phyloP scores from a whole-genome alignment of 371 early-diverging fungal genomes.

The Cladochytrium tenue region DNA sequence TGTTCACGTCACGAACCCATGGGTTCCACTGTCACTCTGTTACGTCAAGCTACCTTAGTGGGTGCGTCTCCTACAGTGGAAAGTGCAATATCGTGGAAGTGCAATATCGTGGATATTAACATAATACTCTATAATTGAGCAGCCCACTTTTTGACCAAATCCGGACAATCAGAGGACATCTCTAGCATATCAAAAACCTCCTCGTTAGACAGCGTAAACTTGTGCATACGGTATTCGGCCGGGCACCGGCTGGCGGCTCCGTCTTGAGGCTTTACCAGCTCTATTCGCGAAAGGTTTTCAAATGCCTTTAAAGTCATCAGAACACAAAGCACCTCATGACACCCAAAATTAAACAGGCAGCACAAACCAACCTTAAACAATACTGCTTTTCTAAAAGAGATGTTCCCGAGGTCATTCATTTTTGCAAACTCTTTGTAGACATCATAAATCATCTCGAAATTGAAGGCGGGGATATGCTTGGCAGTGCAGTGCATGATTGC shows the following conservation, averaged over 20 bases:
- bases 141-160: constrained; percentile 20
- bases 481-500: constrained; percentile 71
- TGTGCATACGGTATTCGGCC: constrained; percentile 83
- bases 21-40: no score
- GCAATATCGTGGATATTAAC: no score
- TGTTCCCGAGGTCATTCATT: constrained; percentile 59
- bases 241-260: constrained; percentile 63
- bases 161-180: constrained; percentile 12
- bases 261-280: constrained; percentile 68
- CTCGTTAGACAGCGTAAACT: constrained; percentile 68
- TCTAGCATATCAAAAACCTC: constrained; percentile 62
- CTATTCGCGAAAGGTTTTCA: constrained; percentile 70
- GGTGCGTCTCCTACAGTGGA: no score
- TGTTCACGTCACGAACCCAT: no score
- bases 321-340: background rate
- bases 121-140: no score
- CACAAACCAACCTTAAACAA: constrained; percentile 70
- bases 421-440: constrained; percentile 81
- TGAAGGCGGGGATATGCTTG: constrained; percentile 70
- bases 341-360: constrained; percentile 27
- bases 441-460: constrained; percentile 92
- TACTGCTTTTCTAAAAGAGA: constrained; percentile 72
- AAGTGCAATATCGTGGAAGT: no score
- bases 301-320: constrained; percentile 56
- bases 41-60: no score